Evolutionary conservation across 2,329 filamentous ascomycete genomes (phyloP).

Genomic region (Aspergillus fumigatiaffinis): DNA sequence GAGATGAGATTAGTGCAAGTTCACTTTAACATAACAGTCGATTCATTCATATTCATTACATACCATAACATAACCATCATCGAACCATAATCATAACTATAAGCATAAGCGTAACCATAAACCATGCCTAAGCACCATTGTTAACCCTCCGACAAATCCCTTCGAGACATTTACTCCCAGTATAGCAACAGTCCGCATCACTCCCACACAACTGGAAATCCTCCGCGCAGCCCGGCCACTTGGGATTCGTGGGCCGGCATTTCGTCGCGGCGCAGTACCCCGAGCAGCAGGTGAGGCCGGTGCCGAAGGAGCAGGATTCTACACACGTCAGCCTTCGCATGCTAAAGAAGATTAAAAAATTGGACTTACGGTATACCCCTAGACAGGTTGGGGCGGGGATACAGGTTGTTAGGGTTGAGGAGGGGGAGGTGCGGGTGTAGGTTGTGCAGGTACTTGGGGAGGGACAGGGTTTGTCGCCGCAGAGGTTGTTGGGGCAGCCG

Average conservation of each 20-base stretch:
- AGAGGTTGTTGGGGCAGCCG: not conserved
- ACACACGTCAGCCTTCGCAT: no score
- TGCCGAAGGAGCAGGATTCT: slow-evolving; percentile 16
- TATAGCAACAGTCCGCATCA: slow-evolving; percentile 28
- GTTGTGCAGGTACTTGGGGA: not conserved
- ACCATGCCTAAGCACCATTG: no score
- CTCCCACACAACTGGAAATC: slow-evolving; percentile 21
- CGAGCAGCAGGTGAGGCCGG: slow-evolving; percentile 22
- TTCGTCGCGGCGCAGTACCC: slow-evolving; percentile 27
- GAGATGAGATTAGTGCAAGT: not conserved
- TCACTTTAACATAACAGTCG: no score
- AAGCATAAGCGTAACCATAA: not conserved
- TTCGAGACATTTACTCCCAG: slow-evolving; percentile 21
- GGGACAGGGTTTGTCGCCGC: not conserved
- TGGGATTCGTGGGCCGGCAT: slow-evolving; percentile 24
- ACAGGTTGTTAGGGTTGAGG: slow-evolving; percentile 21
- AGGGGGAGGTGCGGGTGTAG: slow-evolving; percentile 4
- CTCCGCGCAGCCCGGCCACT: slow-evolving; percentile 27
- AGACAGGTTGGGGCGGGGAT: slow-evolving; percentile 23
- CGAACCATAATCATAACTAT: not conserved
- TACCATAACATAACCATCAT: no score
- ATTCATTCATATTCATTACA: no score
- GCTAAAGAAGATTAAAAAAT: no score
- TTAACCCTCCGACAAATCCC: slow-evolving; percentile 17
- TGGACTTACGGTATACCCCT: slow-evolving; percentile 16